These are phyloP conservation scores for Rutstroemia sp. DNA, from an alignment of 2,329 filamentous ascomycete species.

Conservation along the genomic window DNA sequence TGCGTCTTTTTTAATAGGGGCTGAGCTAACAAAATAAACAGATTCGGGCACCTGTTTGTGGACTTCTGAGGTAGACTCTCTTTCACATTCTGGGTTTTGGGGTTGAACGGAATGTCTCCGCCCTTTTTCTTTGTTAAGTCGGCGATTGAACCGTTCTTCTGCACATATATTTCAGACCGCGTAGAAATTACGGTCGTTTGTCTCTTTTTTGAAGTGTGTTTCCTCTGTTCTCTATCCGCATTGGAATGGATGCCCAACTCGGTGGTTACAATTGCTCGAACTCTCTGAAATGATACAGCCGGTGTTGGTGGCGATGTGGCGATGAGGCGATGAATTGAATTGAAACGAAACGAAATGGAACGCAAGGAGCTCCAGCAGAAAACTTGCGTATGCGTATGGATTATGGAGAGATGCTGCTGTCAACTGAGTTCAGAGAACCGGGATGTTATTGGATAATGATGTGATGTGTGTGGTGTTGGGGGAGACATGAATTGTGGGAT, in stretches of 20 bases:
- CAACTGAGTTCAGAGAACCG: too few relatives aligned
- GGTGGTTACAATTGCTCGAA: not conserved
- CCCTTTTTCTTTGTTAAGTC: constrained; percentile 8
- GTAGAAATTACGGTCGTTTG: constrained; percentile 5
- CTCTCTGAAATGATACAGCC: not conserved
- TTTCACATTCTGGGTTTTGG: not conserved
- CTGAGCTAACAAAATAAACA: not conserved
- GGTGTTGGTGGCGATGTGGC: constrained; percentile 5
- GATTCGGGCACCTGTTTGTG: constrained; percentile 19
- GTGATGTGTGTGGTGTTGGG: not conserved
- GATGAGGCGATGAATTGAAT: not conserved
- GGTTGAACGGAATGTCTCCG: not conserved
- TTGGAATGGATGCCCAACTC: constrained; percentile 3
- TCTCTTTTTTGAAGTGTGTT: constrained; percentile 6
- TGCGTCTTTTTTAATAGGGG: constrained; percentile 22
- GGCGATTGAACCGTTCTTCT: constrained; percentile 9
- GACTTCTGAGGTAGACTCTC: constrained; percentile 12
- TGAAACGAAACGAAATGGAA: not conserved
- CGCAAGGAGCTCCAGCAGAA: not conserved
- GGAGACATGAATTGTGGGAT: not conserved
- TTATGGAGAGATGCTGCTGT: too few relatives aligned
- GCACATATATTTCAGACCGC: constrained; percentile 18
- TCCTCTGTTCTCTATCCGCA: not conserved
- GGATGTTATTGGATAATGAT: not conserved
- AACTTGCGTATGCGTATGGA: too few relatives aligned